Evolutionary conservation across 106 monocot species (phyloP), one percentile per base, ranked within the genome.

Genomic region (Dendrobium huoshanense): DNA sequence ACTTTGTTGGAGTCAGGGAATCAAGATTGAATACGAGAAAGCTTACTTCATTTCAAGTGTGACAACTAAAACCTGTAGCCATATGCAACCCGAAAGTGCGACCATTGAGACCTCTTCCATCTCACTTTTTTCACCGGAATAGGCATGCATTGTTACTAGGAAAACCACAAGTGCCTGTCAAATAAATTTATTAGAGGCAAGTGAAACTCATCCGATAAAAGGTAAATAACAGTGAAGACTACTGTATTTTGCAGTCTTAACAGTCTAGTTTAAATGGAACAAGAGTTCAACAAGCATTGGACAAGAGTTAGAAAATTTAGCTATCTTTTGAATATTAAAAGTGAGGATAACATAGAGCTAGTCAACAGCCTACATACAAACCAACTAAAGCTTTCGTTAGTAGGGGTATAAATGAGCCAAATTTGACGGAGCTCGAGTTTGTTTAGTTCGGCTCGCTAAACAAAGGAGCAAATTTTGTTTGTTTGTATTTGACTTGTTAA

Each of bases 61-160:
- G 59, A 99, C 95, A 73, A 99, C 95, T 83, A 95, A 89, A 75
- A 89, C 92, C 81, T 99, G 98, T 78, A 99, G 82, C 98, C 94
- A 99, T 75, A 99, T 95, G 77, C 95, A 95, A 54, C 98, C 98
- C 43, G 98, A 99, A 72, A 99, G 95, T 19, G 98, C 98, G 49
- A 99, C 98, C 89, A 99, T 92, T 24, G 98, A 91, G n/a, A 99
- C 79, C 86, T 99, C 93, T 88, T 95, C 95, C 83, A 95, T 95
- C 84, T 93, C 95, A 79, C 98, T 87, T 78, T 90, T 99, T 80
- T 99, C 92, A 79, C 85, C 77, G 44, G 89, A 85, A 88, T 95
- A 99, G 11, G 87, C 88, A 91, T 90, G 90, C 15, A 91, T 78
- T 40, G 85, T 88, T 73, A 95, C 81, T 42, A 91, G 51, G 86